Base-by-base conservation (phyloP, 305 asterid species). In the Solanum hybrid region DNA sequence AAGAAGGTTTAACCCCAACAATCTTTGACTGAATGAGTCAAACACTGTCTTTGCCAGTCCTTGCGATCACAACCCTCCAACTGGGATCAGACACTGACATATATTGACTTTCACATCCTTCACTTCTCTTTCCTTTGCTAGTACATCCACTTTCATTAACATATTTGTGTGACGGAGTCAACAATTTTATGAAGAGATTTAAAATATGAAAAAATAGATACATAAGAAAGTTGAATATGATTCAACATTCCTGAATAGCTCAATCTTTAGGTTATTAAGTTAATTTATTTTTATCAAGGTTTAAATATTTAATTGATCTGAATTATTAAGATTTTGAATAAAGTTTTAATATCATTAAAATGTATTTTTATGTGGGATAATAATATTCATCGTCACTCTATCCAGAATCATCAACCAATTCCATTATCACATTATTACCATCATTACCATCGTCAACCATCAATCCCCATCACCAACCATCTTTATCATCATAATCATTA, bases 31-130 rank as follows among this genome's bases (percentile, higher is more conserved):
- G 92, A 92, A 46, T 89, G 94, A 51, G 93, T 92, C 94, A 90
- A 37, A 93, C 89, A 31, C 69, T 77, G 83, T 34, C 46, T 34
- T 77, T 89, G 37, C 3, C 42, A 77, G 83, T 77, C 83, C 83
- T 89, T 89, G 92, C 91, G 94, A 93, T 94, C 94, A 93, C 92
- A 92, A 91, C 87, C 89, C 86, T 90, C 94, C 94, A 92, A 93
- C 92, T 95, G 89, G 97, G 98, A 92, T 95, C 96, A 91, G 94
- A 95, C 46, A 34, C 42, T 77, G 8, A 33, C 39, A 91, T 93
- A 93, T 93, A 91, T 95, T 94, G 96, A 96, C 96, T 94, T 95
- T 92, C 94, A 92, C 75, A 64, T 31, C 92, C 24, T 92, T 86
- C 46, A 86, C 12, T 92, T 91, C 81, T 90, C 90, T 33, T 33